Conservation (phyloP, 257 asterid species). For the Solanum pennellii region DNA sequence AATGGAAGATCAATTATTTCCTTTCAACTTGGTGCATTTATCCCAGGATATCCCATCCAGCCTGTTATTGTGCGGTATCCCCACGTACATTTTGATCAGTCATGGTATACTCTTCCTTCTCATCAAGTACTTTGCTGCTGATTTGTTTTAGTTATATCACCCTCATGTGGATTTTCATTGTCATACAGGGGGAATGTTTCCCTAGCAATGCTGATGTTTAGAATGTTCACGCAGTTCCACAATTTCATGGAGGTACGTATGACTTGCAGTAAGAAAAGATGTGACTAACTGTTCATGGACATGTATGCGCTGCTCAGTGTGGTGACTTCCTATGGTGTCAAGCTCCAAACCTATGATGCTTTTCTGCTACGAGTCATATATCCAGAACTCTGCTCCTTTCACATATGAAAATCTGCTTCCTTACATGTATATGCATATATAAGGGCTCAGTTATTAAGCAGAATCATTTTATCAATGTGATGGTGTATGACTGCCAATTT, state of each 20-base stretch:
- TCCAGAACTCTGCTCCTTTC: not conserved
- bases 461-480: not conserved
- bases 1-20: constrained; percentile 86
- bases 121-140: not conserved
- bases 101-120: constrained; percentile 49
- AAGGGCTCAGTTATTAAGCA: not conserved
- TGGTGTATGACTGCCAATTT: not conserved
- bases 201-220: constrained; percentile 66
- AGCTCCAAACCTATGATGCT: not conserved
- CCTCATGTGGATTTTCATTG: not conserved
- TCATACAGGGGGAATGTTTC: constrained; percentile 70
- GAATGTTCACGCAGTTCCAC: constrained; percentile 97
- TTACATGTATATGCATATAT: not conserved
- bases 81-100: constrained; percentile 90
- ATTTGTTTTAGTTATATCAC: not conserved
- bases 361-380: not conserved
- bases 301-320: not conserved
- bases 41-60: constrained; percentile 90
- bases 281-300: not conserved
- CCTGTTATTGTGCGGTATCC: constrained; percentile 90
- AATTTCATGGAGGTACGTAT: constrained; percentile 89
- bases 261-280: not conserved
- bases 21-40: constrained; percentile 95
- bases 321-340: not conserved
- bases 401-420: not conserved